These are phyloP conservation scores for Mrakia frigida DNA, from an alignment of 768 basidiomycete genomes.

Conservation along the genomic window DNA sequence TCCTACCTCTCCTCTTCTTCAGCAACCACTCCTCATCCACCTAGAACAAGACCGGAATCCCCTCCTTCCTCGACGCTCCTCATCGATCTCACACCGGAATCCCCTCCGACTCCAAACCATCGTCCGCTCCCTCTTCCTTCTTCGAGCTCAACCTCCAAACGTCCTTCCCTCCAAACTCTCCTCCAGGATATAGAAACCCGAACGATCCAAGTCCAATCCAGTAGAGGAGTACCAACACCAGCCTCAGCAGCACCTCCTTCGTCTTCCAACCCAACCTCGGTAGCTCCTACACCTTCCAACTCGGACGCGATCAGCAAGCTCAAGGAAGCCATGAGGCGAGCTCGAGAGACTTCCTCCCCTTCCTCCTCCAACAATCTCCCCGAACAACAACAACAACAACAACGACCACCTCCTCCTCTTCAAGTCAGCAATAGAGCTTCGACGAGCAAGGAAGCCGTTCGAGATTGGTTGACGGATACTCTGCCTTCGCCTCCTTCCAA, in stretches of 20 bases:
- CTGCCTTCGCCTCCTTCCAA: slow-evolving; percentile 2
- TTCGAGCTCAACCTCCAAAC: background rate
- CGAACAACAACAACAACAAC: background rate
- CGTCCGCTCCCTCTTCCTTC: slow-evolving; percentile 5
- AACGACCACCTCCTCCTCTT: background rate
- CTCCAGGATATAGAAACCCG: background rate
- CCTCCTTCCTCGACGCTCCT: background rate
- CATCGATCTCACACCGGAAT: background rate
- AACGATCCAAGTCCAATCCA: background rate
- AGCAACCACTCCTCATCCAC: background rate
- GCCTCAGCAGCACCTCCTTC: background rate
- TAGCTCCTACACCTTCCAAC: background rate
- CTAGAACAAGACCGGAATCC: background rate
- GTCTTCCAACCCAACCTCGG: background rate
- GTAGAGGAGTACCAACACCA: background rate
- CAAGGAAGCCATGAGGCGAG: slow-evolving; percentile 9
- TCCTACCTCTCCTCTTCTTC: background rate
- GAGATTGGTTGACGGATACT: slow-evolving; percentile 15
- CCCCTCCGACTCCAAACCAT: slow-evolving; percentile 5
- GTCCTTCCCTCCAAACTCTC: background rate
- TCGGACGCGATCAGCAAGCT: slow-evolving; percentile 9
- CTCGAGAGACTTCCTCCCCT: slow-evolving; percentile 6
- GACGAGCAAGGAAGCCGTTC: slow-evolving; percentile 9
- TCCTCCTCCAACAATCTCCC: background rate
- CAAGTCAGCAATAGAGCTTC: background rate